These are phyloP conservation scores for Penicillium goetzii DNA, from an alignment of 495 filamentous ascomycete species.

Conservation along the genomic window DNA sequence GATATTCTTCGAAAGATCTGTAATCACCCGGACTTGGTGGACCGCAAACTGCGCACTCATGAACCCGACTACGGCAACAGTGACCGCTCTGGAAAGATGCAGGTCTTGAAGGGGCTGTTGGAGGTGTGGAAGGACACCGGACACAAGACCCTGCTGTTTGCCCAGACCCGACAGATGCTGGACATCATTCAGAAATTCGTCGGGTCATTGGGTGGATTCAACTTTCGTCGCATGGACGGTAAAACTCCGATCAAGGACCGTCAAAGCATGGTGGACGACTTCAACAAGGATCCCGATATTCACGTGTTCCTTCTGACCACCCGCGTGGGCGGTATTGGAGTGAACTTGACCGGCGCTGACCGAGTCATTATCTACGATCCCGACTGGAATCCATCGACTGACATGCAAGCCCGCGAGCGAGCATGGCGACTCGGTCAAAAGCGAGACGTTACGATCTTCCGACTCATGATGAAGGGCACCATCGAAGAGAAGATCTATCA, in stretches of 20 bases:
- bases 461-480: constrained; percentile 93
- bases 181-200: constrained; percentile 88
- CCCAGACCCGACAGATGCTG: constrained; percentile 89
- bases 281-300: constrained; percentile 78
- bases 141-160: constrained; percentile 90
- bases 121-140: constrained; percentile 83
- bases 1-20: constrained; percentile 94
- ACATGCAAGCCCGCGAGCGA: constrained; percentile 91
- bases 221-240: constrained; percentile 91
- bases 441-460: constrained; percentile 89
- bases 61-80: constrained; percentile 71
- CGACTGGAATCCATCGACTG: constrained; percentile 96
- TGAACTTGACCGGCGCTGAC: constrained; percentile 93
- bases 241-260: constrained; percentile 80
- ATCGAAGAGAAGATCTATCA: constrained; percentile 99
- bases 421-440: constrained; percentile 97
- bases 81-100: constrained; percentile 89
- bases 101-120: constrained; percentile 81
- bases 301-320: constrained; percentile 94
- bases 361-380: constrained; percentile 97
- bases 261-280: constrained; percentile 84
- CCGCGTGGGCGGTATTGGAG: constrained; percentile 89
- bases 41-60: constrained; percentile 62
- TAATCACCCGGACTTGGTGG: constrained; percentile 89
- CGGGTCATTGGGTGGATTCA: constrained; percentile 64